Percentiles rank a stretch among this genome's conserved stretches.
Conservation (phyloP, 2,329 filamentous ascomycete genomes). For the Aspergillus tanneri region DNA sequence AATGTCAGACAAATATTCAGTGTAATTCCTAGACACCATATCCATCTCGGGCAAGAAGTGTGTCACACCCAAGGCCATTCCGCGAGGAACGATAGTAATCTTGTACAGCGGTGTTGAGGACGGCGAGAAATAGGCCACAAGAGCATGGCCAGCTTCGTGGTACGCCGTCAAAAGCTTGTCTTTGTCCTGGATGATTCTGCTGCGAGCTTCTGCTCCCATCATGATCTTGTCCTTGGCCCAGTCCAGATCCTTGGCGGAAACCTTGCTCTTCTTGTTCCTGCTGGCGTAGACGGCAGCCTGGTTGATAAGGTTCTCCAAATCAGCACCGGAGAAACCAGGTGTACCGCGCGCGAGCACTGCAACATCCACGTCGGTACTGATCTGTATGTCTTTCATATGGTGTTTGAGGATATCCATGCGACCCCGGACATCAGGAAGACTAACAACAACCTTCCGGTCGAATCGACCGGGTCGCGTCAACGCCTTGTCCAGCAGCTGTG, state of each 20-base stretch:
- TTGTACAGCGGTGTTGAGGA: constrained; percentile 83
- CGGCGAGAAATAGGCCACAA: constrained; percentile 81
- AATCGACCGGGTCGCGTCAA: constrained; percentile 92
- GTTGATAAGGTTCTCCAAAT: constrained; percentile 95
- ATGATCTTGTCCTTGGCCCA: constrained; percentile 98
- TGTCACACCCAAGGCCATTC: constrained; percentile 81
- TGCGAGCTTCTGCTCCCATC: constrained; percentile 91
- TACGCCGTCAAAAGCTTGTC: constrained; percentile 97
- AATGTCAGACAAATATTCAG: constrained; percentile 76
- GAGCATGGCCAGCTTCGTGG: constrained; percentile 91
- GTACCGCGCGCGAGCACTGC: constrained; percentile 82
- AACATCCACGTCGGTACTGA: constrained; percentile 75
- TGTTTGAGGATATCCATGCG: constrained; percentile 91
- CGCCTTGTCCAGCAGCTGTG: constrained; percentile 89
- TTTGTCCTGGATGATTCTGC: constrained; percentile 84
- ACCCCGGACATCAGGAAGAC: constrained; percentile 87
- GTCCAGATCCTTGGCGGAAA: constrained; percentile 79
- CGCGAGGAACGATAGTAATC: constrained; percentile 92
- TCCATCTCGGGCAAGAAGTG: constrained; percentile 87
- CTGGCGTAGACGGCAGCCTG: constrained; percentile 94
- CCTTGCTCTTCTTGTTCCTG: constrained; percentile 72
- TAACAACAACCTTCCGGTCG: constrained; percentile 86
- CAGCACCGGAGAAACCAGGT: constrained; percentile 88
- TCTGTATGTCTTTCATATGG: constrained; percentile 87
- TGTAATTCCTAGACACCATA: constrained; percentile 83